A percentile compares a stretch with the other conserved stretches of the same genome.
Conservation (phyloP, 2,329 filamentous ascomycete genomes). For the Corinectria fuckeliana region DNA sequence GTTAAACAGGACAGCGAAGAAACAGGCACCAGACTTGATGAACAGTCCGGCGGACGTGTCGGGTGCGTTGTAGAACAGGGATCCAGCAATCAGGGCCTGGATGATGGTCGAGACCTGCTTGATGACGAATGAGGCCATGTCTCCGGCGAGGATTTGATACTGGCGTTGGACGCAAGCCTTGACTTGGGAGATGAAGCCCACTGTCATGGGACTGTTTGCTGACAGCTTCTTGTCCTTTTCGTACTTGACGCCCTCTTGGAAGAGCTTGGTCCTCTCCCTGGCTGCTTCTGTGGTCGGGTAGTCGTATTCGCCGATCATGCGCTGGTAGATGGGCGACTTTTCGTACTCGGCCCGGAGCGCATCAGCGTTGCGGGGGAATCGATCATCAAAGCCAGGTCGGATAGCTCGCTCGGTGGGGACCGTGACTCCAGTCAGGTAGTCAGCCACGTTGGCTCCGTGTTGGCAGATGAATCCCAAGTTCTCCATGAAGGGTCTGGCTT, state of each 20-base stretch:
- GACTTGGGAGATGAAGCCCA: slow-evolving; percentile 61
- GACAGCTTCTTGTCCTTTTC: slow-evolving; percentile 64
- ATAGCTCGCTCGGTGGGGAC: slow-evolving; percentile 73
- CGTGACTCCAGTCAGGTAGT: slow-evolving; percentile 70
- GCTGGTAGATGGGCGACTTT: slow-evolving; percentile 54
- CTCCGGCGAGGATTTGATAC: slow-evolving; percentile 68
- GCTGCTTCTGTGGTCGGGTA: slow-evolving; percentile 60
- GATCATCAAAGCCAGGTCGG: slow-evolving; percentile 46
- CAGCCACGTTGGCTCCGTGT: slow-evolving; percentile 67
- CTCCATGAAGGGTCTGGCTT: slow-evolving; percentile 71
- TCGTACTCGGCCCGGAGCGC: slow-evolving; percentile 58
- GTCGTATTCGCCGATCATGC: slow-evolving; percentile 62
- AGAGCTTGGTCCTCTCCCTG: slow-evolving; percentile 57
- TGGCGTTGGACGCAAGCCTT: slow-evolving; percentile 63
- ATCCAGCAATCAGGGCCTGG: slow-evolving; percentile 69
- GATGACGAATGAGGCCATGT: slow-evolving; percentile 68
- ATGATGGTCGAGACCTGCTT: slow-evolving; percentile 64
- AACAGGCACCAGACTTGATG: slow-evolving; percentile 67
- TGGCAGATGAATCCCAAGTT: slow-evolving; percentile 67
- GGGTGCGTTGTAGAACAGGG: slow-evolving; percentile 71
- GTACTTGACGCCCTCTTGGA: slow-evolving; percentile 56
- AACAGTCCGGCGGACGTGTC: slow-evolving; percentile 66
- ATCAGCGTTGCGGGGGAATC: slow-evolving; percentile 53
- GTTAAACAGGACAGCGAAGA: slow-evolving; percentile 69
- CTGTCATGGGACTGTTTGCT: slow-evolving; percentile 61